Base-by-base conservation (phyloP, 148 eudicot genomes). In the Gaultheria prostrata region DNA sequence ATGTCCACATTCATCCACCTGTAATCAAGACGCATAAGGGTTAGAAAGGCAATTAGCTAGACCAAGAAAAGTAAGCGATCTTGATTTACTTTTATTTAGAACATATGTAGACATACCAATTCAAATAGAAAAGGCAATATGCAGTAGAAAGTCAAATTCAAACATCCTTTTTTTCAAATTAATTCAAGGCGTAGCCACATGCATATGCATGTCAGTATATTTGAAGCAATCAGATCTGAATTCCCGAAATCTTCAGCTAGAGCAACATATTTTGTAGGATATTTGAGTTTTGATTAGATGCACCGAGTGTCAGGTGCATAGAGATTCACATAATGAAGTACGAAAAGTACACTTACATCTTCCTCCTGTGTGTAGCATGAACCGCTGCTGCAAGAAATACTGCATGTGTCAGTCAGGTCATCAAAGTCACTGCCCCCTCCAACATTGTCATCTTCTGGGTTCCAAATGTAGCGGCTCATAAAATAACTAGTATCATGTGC, bases 381-480 rank as follows among this genome's bases (percentile, higher is more conserved):
- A 80, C 94, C 91, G 85, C 98, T 94, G 86, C 95, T 93, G 76
- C 93, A 87, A 10, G 98, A 91, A 63, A 82, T 86, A 84, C 95
- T 95, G 84, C 96, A 90, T 35, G 93, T 86, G 82, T 94, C 98
- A 84, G 93, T 91, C 90, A 93, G 81, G 43, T 92, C 94, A 84
- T 95, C 98, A 87, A 92, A 93, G 86, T 97, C 99, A 82, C 99
- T 97, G 63, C 93, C 91, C 84, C 98, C 99, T 84, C 83, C 85
- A 61, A 92, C 90, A 85, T 92, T 90, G 81, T 90, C 97, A 80
- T 92, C 97, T 86, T 97, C 98, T 26, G 95, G 93, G 89, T 92
- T 97, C 99, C 99, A 97, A 69, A 97, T 89, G 86, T 97, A 93
- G 46, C 99, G 99, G 87, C 98, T 97, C 96, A 91, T 93, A 85